phyloP scores from a whole-genome alignment of 208 protist genomes.

The Acanthamoeba triangularis region DNA sequence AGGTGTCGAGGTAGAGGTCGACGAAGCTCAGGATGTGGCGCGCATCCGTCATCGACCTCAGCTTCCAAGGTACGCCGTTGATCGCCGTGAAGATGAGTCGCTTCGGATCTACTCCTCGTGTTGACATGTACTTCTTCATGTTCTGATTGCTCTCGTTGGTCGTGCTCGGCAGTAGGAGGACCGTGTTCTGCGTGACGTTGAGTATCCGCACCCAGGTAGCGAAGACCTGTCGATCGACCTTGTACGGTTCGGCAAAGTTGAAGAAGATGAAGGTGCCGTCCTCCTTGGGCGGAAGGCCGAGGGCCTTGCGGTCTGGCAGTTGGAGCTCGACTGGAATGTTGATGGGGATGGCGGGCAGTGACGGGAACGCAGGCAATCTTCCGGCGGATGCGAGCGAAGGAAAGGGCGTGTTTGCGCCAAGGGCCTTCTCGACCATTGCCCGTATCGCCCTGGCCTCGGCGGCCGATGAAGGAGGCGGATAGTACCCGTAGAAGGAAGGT shows the following conservation, averaged over 20 bases:
- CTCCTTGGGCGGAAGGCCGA: not conserved
- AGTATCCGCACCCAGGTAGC: not conserved
- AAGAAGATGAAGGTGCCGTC: not conserved
- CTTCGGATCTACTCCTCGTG: not conserved
- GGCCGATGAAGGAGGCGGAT: not conserved
- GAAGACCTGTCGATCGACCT: conserved; percentile 3
- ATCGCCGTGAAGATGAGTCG: conserved; percentile 2
- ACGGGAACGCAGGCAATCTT: not conserved
- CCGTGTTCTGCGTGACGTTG: not conserved
- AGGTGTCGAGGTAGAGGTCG: not conserved
- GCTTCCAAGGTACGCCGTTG: not conserved
- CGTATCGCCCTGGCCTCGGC: not conserved
- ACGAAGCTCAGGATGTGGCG: not conserved
- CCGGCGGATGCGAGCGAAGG: not conserved
- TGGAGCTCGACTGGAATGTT: not conserved
- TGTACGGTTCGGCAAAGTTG: not conserved
- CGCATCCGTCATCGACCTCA: not conserved
- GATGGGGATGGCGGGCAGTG: not conserved
- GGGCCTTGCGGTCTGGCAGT: not conserved
- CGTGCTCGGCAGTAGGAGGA: not conserved
- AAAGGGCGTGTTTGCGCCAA: not conserved
- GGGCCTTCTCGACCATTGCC: not conserved
- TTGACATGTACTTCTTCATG: not conserved
- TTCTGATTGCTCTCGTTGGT: not conserved
- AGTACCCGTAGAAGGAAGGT: not conserved